phyloP scores from a whole-genome alignment of 306 rosid genomes.

The Quercus variabilis region DNA sequence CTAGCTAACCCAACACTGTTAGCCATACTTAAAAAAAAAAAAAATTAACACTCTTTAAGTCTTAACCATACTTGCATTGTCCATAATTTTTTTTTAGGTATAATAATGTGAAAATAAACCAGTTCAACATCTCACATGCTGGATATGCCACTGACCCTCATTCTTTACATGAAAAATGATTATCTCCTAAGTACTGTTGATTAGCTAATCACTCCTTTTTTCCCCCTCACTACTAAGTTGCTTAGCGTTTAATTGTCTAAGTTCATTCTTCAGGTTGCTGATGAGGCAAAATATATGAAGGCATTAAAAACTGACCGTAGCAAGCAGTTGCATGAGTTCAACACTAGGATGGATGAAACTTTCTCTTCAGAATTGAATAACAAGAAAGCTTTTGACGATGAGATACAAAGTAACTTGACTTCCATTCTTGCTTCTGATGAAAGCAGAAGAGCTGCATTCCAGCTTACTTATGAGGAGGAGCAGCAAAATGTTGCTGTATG shows the following conservation, averaged over 20 bases:
- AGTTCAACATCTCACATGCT: not conserved
- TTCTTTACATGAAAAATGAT: not conserved
- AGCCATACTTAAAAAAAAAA: not conserved
- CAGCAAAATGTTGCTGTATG: constrained; percentile 91
- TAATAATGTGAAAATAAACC: not conserved
- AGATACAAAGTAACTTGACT: constrained; percentile 60
- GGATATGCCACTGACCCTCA: not conserved
- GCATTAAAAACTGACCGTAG: constrained; percentile 59
- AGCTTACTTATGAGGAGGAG: constrained; percentile 79
- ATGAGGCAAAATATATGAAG: constrained; percentile 74
- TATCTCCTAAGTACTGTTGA: not conserved
- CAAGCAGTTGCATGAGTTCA: constrained; percentile 74
- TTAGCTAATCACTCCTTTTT: not conserved
- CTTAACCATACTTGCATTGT: not conserved
- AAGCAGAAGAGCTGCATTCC: constrained; percentile 81
- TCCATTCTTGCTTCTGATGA: constrained; percentile 71
- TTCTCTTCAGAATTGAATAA: constrained; percentile 50
- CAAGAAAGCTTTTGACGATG: constrained; percentile 77
- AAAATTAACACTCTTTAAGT: not conserved
- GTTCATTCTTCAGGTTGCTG: constrained; percentile 60
- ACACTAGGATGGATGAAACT: constrained; percentile 64
- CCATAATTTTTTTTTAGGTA: not conserved
- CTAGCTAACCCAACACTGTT: not conserved
- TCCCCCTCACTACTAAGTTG: constrained; percentile 4
- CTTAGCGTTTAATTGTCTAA: constrained; percentile 14